phyloP scores from a whole-genome alignment of 768 basidiomycete species.

The Agrocybe pediades region DNA sequence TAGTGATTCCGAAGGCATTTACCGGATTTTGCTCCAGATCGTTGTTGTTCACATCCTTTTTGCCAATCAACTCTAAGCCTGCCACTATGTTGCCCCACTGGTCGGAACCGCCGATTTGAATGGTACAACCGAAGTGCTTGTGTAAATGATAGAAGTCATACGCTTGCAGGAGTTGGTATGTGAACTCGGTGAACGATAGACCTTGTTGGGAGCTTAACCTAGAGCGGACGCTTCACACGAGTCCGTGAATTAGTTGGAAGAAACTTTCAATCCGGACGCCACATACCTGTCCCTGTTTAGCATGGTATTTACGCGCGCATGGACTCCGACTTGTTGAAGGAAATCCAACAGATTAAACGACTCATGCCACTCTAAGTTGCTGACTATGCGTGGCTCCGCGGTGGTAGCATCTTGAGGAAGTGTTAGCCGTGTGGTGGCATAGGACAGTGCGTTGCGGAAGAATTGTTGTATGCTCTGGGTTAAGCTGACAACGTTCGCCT shows the following conservation, averaged over 20 bases:
- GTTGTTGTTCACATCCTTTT: constrained; percentile 31
- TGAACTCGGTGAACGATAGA: constrained; percentile 98
- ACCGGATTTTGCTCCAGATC: constrained; percentile 21
- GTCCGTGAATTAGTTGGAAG: constrained; percentile 1
- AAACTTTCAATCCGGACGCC: background rate
- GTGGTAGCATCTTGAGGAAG: constrained; percentile 15
- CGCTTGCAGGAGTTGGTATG: constrained; percentile 96
- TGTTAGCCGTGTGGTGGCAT: constrained; percentile 47
- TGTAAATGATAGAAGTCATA: constrained; percentile 89
- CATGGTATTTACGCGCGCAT: constrained; percentile 88
- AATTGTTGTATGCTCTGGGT: constrained; percentile 68
- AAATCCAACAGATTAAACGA: constrained; percentile 80
- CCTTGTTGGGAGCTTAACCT: constrained; percentile 81
- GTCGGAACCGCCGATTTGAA: constrained; percentile 96
- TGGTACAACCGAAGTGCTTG: constrained; percentile 63
- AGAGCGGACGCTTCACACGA: constrained; percentile 66
- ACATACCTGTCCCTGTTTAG: constrained; percentile 84
- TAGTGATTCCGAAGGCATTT: constrained; percentile 81
- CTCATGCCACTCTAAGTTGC: constrained; percentile 76
- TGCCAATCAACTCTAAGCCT: constrained; percentile 88
- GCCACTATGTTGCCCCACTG: constrained; percentile 99
- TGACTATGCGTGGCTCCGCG: constrained; percentile 33
- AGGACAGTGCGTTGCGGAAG: constrained; percentile 64
- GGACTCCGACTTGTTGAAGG: constrained; percentile 75
- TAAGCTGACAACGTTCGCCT: constrained; percentile 66